phyloP scores from a whole-genome alignment of 805 yeast genomes.

The Tetrapisispora fleetii region DNA sequence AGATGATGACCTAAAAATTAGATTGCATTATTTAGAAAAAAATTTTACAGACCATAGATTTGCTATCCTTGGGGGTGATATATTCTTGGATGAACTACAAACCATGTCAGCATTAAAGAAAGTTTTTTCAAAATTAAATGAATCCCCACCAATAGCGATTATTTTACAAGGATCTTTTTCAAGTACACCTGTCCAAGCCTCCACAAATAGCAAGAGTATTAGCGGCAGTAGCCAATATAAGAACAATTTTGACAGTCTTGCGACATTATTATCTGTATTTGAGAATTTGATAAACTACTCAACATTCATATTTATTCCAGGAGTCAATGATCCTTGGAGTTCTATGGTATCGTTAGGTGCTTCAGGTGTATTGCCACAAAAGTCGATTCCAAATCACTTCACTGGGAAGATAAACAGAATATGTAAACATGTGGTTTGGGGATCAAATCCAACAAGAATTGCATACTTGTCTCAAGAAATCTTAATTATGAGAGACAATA shows the following conservation, averaged over 20 bases:
- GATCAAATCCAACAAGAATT: conserved; percentile 71
- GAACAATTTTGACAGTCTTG: conserved; percentile 62
- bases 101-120: conserved; percentile 57
- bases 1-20: conserved; percentile 47
- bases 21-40: conserved; percentile 48
- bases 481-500: conserved; percentile 61
- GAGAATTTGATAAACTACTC: conserved; percentile 28
- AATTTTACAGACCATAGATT: conserved; percentile 47
- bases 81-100: conserved; percentile 51
- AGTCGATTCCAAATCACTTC: conserved; percentile 60
- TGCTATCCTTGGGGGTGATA: conserved; percentile 65
- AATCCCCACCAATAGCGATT: conserved; percentile 56
- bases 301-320: conserved; percentile 71
- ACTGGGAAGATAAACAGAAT: conserved; percentile 55
- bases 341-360: conserved; percentile 58
- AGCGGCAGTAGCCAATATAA: conserved; percentile 49
- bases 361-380: conserved; percentile 58
- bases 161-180: conserved; percentile 76
- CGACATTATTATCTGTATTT: conserved; percentile 49
- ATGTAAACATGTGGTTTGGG: conserved; percentile 44
- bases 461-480: conserved; percentile 80
- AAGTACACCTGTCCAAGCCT: conserved; percentile 51
- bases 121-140: conserved; percentile 45
- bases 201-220: conserved; percentile 41
- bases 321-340: conserved; percentile 91